These are phyloP conservation scores for Amorphotheca resinae DNA, from an alignment of 495 filamentous ascomycete species.

Conservation along the genomic window DNA sequence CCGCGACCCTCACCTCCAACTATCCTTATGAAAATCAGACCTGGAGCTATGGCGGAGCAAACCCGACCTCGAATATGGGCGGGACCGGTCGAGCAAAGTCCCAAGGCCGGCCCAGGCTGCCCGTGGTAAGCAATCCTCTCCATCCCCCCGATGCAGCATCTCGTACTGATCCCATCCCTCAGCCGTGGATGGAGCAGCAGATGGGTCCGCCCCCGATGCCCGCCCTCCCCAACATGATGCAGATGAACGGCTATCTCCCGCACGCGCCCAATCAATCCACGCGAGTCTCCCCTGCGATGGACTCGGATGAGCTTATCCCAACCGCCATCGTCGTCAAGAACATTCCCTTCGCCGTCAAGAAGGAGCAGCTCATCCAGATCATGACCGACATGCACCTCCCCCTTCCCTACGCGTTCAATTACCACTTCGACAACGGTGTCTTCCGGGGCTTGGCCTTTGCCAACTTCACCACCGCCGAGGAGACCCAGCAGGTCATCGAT, in stretches of 20 bases:
- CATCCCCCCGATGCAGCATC: neutral
- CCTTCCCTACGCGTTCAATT: conserved; percentile 96
- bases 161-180: conserved; percentile 4
- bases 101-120: conserved; percentile 31
- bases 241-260: conserved; percentile 20
- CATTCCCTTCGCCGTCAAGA: conserved; percentile 96
- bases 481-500: conserved; percentile 83
- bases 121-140: conserved; percentile 27
- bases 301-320: conserved; percentile 70
- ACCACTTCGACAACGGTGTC: conserved; percentile 97
- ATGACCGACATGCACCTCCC: conserved; percentile 90
- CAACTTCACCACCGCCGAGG: conserved; percentile 92
- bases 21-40: conserved; percentile 36
- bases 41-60: conserved; percentile 37
- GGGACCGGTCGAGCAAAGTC: conserved; percentile 30
- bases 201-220: conserved; percentile 21
- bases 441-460: conserved; percentile 95
- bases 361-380: conserved; percentile 80
- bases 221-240: neutral
- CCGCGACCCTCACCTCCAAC: conserved; percentile 18
- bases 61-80: conserved; percentile 26
- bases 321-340: conserved; percentile 99
- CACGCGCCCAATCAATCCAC: conserved; percentile 10
- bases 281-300: conserved; percentile 17
- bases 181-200: conserved; percentile 37